phyloP scores from a whole-genome alignment of 495 filamentous ascomycete species.

The Chaetomium cochliodes region DNA sequence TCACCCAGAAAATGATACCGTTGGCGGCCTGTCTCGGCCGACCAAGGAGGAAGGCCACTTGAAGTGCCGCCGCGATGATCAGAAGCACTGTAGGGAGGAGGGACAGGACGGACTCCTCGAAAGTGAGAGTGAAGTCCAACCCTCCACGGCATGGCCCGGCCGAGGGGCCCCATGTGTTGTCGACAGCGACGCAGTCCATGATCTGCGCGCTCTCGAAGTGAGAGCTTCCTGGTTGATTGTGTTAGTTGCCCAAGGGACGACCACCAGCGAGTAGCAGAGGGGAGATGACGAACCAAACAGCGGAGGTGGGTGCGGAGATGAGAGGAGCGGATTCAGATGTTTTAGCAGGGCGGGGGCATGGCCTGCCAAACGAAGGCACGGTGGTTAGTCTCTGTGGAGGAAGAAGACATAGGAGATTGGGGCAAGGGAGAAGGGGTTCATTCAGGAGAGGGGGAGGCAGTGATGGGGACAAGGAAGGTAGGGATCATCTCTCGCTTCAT shows the following conservation, averaged over 20 bases:
- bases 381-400: background rate
- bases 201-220: background rate
- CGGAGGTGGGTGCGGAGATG: background rate
- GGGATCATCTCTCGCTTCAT: conserved; percentile 6
- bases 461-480: background rate
- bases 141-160: conserved; percentile 13
- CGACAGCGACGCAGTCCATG: conserved; percentile 10
- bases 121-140: conserved; percentile 13
- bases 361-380: background rate
- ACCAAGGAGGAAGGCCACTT: conserved; percentile 10
- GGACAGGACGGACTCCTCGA: conserved; percentile 16
- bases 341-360: background rate
- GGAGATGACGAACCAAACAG: background rate
- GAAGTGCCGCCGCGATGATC: conserved; percentile 9
- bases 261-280: background rate
- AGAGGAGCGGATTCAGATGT: background rate
- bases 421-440: background rate
- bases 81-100: conserved; percentile 8
- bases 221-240: background rate
- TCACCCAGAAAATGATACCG: conserved; percentile 1
- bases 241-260: background rate
- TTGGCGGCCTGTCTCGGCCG: conserved; percentile 13
- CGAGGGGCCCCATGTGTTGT: conserved; percentile 14
- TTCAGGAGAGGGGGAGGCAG: background rate
- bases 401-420: background rate